phyloP scores from a whole-genome alignment of 352 stramenopile genomes.

The Phytopythium helicoides region DNA sequence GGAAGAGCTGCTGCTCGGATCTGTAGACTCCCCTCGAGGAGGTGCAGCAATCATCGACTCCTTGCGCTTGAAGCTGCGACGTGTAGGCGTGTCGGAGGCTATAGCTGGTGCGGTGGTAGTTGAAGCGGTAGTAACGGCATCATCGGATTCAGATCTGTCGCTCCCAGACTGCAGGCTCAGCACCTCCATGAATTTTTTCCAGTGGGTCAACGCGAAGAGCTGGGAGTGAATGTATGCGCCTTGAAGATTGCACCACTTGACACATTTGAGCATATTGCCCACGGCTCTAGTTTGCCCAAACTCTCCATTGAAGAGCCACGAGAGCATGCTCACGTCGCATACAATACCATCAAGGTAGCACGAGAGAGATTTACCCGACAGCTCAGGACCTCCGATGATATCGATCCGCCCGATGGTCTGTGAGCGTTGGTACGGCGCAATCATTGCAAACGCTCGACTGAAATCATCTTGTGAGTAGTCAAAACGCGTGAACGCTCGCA shows the following conservation, averaged over 20 bases:
- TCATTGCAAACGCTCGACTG: slow-evolving; percentile 12
- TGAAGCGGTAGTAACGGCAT: too few relatives aligned
- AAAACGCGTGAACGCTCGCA: slow-evolving; percentile 60
- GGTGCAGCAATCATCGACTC: slow-evolving; percentile 74
- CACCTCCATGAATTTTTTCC: slow-evolving; percentile 77
- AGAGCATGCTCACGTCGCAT: slow-evolving; percentile 20
- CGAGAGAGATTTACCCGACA: slow-evolving; percentile 16
- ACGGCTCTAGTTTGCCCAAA: slow-evolving; percentile 10
- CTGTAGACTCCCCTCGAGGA: slow-evolving; percentile 10
- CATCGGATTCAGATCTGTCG: background rate
- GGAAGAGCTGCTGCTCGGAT: too few relatives aligned
- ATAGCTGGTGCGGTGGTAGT: too few relatives aligned
- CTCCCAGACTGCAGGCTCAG: slow-evolving; percentile 42
- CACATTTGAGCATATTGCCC: slow-evolving; percentile 24
- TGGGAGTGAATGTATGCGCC: slow-evolving; percentile 50
- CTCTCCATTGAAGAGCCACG: slow-evolving; percentile 31
- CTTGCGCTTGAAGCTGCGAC: slow-evolving; percentile 39
- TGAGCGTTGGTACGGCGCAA: slow-evolving; percentile 13
- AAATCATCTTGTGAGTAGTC: slow-evolving; percentile 41
- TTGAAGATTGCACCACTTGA: slow-evolving; percentile 59
- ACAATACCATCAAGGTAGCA: slow-evolving; percentile 28
- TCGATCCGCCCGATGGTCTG: slow-evolving; percentile 4
- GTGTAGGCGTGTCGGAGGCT: too few relatives aligned
- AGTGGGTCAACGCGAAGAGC: slow-evolving; percentile 43
- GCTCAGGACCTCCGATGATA: slow-evolving; percentile 5